These are phyloP conservation scores for Arctium lappa DNA, from an alignment of 129 eudicot species.

Conservation along the genomic window DNA sequence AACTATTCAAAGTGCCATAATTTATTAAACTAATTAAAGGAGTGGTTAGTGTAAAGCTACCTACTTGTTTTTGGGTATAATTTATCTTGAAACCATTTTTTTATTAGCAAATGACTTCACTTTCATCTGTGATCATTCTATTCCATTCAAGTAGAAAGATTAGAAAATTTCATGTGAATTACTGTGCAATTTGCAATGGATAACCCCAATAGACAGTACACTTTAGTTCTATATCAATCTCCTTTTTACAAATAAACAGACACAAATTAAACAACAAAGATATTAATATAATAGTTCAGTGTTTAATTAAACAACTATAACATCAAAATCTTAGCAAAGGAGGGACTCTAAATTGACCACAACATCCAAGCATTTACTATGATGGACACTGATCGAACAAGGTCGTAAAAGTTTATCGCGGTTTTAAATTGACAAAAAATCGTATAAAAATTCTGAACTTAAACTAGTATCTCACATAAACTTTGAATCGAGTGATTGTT, in stretches of 20 bases:
- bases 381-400: neutral
- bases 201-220: neutral
- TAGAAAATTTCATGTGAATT: neutral
- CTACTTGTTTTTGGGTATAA: neutral
- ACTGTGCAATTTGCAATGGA: neutral
- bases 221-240: slow-evolving; percentile 2
- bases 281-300: neutral
- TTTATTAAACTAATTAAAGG: slow-evolving; percentile 1
- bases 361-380: neutral
- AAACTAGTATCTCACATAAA: neutral
- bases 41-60: slow-evolving; percentile 25
- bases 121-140: neutral
- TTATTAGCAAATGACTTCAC: slow-evolving; percentile 4
- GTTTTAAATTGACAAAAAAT: neutral
- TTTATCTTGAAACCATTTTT: neutral
- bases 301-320: neutral
- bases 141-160: neutral
- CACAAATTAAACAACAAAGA: neutral
- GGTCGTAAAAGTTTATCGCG: too few relatives aligned
- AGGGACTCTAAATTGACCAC: neutral
- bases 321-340: neutral
- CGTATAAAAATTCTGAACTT: neutral
- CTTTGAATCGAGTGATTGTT: neutral
- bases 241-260: neutral
- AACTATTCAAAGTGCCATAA: slow-evolving; percentile 20